A percentile compares a stretch with the other conserved stretches of the same genome.
These are phyloP conservation scores for Saccharomyces kudriavzevii DNA, from an alignment of 805 yeast species.

Conservation along the genomic window DNA sequence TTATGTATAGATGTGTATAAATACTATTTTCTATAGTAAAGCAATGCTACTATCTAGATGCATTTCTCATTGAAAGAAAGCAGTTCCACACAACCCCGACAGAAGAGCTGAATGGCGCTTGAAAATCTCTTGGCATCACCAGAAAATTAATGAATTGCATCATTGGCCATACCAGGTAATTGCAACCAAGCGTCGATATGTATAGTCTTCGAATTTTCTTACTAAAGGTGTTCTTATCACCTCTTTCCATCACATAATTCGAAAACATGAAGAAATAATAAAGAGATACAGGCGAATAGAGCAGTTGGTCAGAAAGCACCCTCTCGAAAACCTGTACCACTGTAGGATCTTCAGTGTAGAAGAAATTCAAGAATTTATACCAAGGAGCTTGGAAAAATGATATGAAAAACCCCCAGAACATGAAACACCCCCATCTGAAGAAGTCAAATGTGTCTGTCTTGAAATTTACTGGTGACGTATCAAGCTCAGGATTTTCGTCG, in stretches of 20 bases:
- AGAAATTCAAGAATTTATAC: slow-evolving; percentile 73
- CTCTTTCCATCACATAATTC: slow-evolving; percentile 70
- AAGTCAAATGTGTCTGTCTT: slow-evolving; percentile 42
- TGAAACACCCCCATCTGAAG: slow-evolving; percentile 66
- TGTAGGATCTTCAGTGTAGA: slow-evolving; percentile 76
- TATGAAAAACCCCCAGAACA: slow-evolving; percentile 79
- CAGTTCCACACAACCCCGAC: slow-evolving; percentile 93
- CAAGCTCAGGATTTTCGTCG: slow-evolving; percentile 6
- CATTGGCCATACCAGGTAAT: slow-evolving; percentile 73
- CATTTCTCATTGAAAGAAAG: slow-evolving; percentile 73
- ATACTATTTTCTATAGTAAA: not conserved
- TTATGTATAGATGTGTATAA: not conserved
- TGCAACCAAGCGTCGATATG: slow-evolving; percentile 56
- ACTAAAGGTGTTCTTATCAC: slow-evolving; percentile 54
- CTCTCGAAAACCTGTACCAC: slow-evolving; percentile 77
- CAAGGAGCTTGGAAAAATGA: slow-evolving; percentile 82
- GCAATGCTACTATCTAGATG: slow-evolving; percentile 29
- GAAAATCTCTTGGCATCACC: slow-evolving; percentile 60
- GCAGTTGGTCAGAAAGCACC: slow-evolving; percentile 81
- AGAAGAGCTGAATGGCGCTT: slow-evolving; percentile 84
- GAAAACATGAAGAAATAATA: slow-evolving; percentile 78
- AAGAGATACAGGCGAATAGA: slow-evolving; percentile 81
- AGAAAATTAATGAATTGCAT: slow-evolving; percentile 72
- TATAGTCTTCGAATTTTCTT: slow-evolving; percentile 60
- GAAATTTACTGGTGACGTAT: not conserved